Percentiles rank a stretch among this genome's conserved stretches.
Conservation (phyloP, 176 grass and related monocot genomes). For the Cymbopogon citratus region DNA sequence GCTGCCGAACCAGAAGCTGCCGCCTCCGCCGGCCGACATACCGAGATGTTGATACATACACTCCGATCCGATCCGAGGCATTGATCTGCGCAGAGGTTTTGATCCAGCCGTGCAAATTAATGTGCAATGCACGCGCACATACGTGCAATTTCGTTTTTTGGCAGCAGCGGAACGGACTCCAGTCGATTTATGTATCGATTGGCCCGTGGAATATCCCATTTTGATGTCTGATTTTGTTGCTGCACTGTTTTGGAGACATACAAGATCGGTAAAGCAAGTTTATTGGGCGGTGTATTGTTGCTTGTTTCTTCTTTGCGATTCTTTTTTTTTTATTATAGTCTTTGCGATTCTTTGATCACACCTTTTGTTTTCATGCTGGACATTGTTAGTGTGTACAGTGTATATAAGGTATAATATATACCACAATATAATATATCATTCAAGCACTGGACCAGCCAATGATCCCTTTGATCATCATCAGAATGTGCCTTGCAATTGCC, state of each 20-base stretch:
- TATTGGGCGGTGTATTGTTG: background rate
- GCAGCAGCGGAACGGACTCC: background rate
- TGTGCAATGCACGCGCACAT: background rate
- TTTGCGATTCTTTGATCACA: constrained; percentile 12
- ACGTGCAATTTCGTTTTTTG: background rate
- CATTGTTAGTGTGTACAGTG: background rate
- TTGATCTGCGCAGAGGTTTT: background rate
- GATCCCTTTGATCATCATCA: background rate
- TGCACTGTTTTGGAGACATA: background rate
- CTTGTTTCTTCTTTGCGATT: constrained; percentile 1
- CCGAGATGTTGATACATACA: constrained; percentile 45
- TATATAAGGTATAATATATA: background rate
- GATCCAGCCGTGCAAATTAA: no score
- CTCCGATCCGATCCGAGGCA: background rate
- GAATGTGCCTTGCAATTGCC: background rate
- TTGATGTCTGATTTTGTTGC: constrained; percentile 23
- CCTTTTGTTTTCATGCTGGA: background rate
- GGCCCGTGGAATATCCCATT: constrained; percentile 7
- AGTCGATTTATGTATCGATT: background rate
- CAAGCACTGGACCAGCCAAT: background rate
- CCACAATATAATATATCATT: background rate
- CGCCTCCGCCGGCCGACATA: constrained; percentile 66
- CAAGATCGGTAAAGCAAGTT: background rate
- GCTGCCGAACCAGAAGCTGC: constrained; percentile 65
- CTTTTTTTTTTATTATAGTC: no score